Percentiles rank a stretch among this genome's conserved stretches.
Evolutionary conservation across 2,329 filamentous ascomycete genomes (phyloP).

Genomic region (Ceratocystis ficicola): DNA sequence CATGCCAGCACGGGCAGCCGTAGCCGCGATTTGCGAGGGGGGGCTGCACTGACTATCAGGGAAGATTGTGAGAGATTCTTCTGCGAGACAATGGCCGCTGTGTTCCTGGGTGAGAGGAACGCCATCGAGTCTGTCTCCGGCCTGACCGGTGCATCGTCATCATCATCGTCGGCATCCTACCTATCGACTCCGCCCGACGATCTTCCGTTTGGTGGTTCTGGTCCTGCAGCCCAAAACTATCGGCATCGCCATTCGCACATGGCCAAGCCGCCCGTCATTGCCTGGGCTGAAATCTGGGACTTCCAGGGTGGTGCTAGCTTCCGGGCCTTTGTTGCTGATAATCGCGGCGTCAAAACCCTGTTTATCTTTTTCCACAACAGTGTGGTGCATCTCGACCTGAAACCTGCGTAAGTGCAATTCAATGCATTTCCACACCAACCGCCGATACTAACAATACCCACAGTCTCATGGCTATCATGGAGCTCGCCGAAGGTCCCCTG

Average conservation of each 20-base stretch:
- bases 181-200: slow-evolving; percentile 44
- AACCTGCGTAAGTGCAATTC: slow-evolving; percentile 59
- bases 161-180: slow-evolving; percentile 24
- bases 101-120: slow-evolving; percentile 94
- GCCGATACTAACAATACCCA: slow-evolving; percentile 26
- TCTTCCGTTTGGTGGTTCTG: slow-evolving; percentile 25
- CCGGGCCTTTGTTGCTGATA: slow-evolving; percentile 68
- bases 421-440: not conserved
- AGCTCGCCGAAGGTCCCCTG: slow-evolving; percentile 67
- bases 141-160: slow-evolving; percentile 60
- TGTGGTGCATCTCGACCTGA: slow-evolving; percentile 63
- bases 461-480: slow-evolving; percentile 79
- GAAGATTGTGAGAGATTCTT: slow-evolving; percentile 99
- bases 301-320: slow-evolving; percentile 75
- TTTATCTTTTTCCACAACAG: slow-evolving; percentile 76
- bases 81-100: slow-evolving; percentile 85
- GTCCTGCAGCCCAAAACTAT: slow-evolving; percentile 23
- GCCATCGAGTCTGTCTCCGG: slow-evolving; percentile 64
- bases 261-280: slow-evolving; percentile 33
- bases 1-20: slow-evolving; percentile 27
- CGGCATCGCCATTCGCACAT: not conserved
- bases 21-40: slow-evolving; percentile 54
- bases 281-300: slow-evolving; percentile 73
- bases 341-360: slow-evolving; percentile 57
- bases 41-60: slow-evolving; percentile 92